Percentiles rank a stretch among this genome's conserved stretches.
Conservation (phyloP, 257 asterid genomes). For the Rhazya stricta region DNA sequence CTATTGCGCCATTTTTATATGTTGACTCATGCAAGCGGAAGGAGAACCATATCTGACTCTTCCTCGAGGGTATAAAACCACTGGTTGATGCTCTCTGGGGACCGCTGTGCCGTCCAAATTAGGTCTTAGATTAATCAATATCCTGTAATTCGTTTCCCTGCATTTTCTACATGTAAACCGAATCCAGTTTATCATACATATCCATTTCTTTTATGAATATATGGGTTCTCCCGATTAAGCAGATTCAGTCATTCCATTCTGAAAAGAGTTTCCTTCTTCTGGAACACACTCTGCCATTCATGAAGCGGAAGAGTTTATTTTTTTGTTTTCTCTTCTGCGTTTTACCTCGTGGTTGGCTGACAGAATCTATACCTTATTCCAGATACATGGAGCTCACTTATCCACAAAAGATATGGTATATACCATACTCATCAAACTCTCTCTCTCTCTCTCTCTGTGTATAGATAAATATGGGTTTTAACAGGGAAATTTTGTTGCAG, state of each 20-base stretch:
- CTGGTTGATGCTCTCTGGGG: slow-evolving; percentile 1
- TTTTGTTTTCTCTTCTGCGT: too few relatives aligned
- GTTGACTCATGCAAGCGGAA: not conserved
- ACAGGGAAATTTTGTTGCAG: too few relatives aligned
- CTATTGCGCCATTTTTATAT: not conserved
- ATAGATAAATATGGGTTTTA: too few relatives aligned
- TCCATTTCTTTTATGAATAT: too few relatives aligned
- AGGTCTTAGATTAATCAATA: not conserved
- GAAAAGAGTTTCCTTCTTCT: not conserved
- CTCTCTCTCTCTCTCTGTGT: too few relatives aligned
- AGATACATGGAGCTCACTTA: too few relatives aligned
- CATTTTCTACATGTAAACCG: too few relatives aligned
- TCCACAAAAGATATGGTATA: not conserved
- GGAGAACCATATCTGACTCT: not conserved
- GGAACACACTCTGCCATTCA: not conserved
- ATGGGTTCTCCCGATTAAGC: not conserved
- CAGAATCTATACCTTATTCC: too few relatives aligned
- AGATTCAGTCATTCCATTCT: slow-evolving; percentile 3
- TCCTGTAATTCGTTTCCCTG: not conserved
- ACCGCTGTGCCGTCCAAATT: not conserved
- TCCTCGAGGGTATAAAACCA: not conserved
- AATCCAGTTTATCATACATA: not conserved
- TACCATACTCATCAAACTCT: too few relatives aligned
- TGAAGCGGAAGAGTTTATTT: too few relatives aligned
- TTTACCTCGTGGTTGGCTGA: too few relatives aligned